Evolutionary conservation across 208 protist species (phyloP).

Genomic region (Trypanosoma mega): DNA sequence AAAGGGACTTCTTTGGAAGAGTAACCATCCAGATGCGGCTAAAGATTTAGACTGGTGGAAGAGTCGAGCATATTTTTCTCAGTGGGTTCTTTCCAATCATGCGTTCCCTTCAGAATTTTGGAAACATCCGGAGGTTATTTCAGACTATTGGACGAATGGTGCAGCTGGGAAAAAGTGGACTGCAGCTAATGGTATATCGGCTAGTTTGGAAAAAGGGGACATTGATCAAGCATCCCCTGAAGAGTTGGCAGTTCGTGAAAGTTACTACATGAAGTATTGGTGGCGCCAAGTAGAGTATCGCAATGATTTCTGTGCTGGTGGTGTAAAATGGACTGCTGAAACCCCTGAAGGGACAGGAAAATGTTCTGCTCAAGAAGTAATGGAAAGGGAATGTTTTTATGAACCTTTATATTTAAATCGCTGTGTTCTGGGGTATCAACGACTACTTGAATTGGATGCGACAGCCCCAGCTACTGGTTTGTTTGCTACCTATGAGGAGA

Average conservation of each 20-base stretch:
- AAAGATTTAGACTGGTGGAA: slow-evolving; percentile 43
- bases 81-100: slow-evolving; percentile 24
- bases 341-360: slow-evolving; percentile 10
- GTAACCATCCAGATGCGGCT: slow-evolving; percentile 10
- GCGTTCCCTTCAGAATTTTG: slow-evolving; percentile 26
- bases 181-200: slow-evolving; percentile 18
- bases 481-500: slow-evolving; percentile 13
- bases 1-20: slow-evolving; percentile 23
- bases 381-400: slow-evolving; percentile 18
- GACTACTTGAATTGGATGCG: slow-evolving; percentile 26
- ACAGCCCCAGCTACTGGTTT: slow-evolving; percentile 10
- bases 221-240: slow-evolving; percentile 19
- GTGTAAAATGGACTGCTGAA: slow-evolving; percentile 12
- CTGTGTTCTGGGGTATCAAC: slow-evolving; percentile 17
- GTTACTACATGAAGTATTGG: slow-evolving; percentile 31
- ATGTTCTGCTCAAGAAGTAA: slow-evolving; percentile 11
- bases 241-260: slow-evolving; percentile 27
- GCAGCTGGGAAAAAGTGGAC: slow-evolving; percentile 41
- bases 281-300: slow-evolving; percentile 20
- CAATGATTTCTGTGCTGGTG: slow-evolving; percentile 23
- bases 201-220: slow-evolving; percentile 25
- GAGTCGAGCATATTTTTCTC: slow-evolving; percentile 24
- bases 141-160: slow-evolving; percentile 27
- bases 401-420: slow-evolving; percentile 5
- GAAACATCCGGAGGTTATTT: slow-evolving; percentile 34